Evolutionary conservation across 2,329 filamentous ascomycete genomes (phyloP), one percentile per base, ranked within the genome.

Genomic region (Talaromyces amestolkiae): DNA sequence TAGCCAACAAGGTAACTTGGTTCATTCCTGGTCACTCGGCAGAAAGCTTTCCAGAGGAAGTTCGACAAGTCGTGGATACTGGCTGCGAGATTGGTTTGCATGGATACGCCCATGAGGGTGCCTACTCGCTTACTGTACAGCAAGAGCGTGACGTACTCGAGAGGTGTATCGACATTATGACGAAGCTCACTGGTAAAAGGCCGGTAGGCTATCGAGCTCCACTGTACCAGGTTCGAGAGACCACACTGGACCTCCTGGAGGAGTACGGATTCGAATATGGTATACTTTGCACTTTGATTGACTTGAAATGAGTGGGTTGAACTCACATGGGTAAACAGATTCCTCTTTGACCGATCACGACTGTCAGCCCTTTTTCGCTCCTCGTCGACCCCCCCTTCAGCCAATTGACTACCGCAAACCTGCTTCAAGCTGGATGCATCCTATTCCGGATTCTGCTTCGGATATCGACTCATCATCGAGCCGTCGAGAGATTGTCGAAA

Each of bases 81-180:
- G 84, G 85, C 7, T 80, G 79, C 5, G 84, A 87, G 69, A 82
- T 87, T 54, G 85, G 79, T 9, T 68, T 77, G 6, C 77, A 75
- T 53, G 89, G 88, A 17, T 92, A 91, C 76, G 87, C 85, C 0
- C 89, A 92, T 69, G 89, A 92, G 72, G 91, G 91, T 68, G 88
- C 89, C 0, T 83, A 82, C 10, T 85, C 88, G 61, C 90, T 92
- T 87, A 89, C 84, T 0, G 74, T 89, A 1, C 88, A 91, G 71
- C 90, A 93, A 77, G 90, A 93, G 74, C 84, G 84, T 11, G 89
- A 90, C 61, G 87, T 93, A 2, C 83, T 94, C 6, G 87, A 90
- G 71, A 91, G 91, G 76, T 91, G 89, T 19, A 91, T 88, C 73
- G 84, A 84, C 24, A 82, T 92, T 76, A 83, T 92, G 39, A 91